A percentile compares a stretch with the other conserved stretches of the same genome.
Conservation (phyloP, 2,329 filamentous ascomycete genomes). For the Uncinocarpus reesii region DNA sequence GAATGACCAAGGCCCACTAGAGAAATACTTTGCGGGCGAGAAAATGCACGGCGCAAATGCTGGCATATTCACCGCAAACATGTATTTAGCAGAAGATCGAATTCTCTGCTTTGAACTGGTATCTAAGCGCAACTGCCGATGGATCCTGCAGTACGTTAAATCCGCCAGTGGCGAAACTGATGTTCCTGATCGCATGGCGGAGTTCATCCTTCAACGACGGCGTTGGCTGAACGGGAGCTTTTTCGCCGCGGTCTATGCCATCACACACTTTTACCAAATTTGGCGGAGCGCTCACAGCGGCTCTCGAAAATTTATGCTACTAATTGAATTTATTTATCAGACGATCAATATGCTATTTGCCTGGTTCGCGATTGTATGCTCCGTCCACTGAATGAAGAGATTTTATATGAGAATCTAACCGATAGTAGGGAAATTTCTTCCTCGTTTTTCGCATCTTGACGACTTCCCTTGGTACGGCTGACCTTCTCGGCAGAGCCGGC, state of each 20-base stretch:
- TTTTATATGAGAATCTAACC: not conserved
- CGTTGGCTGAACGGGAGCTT: slow-evolving; percentile 98
- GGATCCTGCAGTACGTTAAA: slow-evolving; percentile 97
- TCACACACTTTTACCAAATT: slow-evolving; percentile 92
- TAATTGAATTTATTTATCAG: slow-evolving; percentile 89
- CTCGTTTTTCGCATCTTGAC: slow-evolving; percentile 96
- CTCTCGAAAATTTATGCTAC: slow-evolving; percentile 76
- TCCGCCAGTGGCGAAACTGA: slow-evolving; percentile 94
- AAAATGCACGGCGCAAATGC: slow-evolving; percentile 89
- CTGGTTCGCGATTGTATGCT: slow-evolving; percentile 78
- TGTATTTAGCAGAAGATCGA: slow-evolving; percentile 44
- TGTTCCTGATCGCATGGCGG: slow-evolving; percentile 85
- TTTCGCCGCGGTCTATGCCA: slow-evolving; percentile 91
- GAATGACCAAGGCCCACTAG: slow-evolving; percentile 78
- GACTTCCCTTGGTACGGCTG: slow-evolving; percentile 60
- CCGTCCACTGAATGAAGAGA: not conserved
- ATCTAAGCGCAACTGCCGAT: slow-evolving; percentile 91
- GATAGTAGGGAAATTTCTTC: slow-evolving; percentile 78
- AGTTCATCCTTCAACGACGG: slow-evolving; percentile 88
- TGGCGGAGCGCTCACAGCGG: slow-evolving; percentile 86
- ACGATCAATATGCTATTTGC: slow-evolving; percentile 94
- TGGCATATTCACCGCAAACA: slow-evolving; percentile 92
- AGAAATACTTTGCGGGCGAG: slow-evolving; percentile 95
- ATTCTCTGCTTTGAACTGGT: slow-evolving; percentile 64
- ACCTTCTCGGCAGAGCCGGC: slow-evolving; percentile 66